Conservation (phyloP, 2,329 filamentous ascomycete species). For the Herpotrichia juniperi region DNA sequence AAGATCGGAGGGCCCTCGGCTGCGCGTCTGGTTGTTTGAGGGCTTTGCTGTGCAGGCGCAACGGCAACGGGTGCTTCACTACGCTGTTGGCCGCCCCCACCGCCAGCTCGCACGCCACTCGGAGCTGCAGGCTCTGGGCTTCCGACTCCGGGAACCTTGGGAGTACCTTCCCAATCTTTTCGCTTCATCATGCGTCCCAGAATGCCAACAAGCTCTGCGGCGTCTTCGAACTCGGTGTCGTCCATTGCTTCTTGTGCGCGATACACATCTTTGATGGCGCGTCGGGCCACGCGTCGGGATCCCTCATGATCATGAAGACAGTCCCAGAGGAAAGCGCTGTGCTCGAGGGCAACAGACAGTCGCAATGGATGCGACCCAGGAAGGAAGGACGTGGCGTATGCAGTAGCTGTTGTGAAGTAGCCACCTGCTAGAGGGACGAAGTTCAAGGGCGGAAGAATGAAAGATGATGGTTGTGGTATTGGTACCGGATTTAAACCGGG, state of each 20-base stretch:
- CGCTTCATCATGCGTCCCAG: conserved; percentile 89
- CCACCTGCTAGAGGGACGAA: conserved; percentile 82
- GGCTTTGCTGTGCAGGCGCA: conserved; percentile 22
- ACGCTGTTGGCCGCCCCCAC: conserved; percentile 12
- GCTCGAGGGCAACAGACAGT: conserved; percentile 89
- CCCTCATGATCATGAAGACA: conserved; percentile 82
- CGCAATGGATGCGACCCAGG: conserved; percentile 90
- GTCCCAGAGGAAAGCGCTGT: conserved; percentile 91
- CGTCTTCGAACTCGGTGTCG: conserved; percentile 93
- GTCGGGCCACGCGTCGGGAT: conserved; percentile 77
- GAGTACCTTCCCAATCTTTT: conserved; percentile 46
- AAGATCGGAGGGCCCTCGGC: conserved; percentile 33
- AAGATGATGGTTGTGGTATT: conserved; percentile 63
- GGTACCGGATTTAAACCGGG: conserved; percentile 53
- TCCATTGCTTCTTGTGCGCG: conserved; percentile 91
- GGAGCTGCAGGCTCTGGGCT: conserved; percentile 35
- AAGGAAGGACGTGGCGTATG: conserved; percentile 75
- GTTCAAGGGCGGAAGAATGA: conserved; percentile 78
- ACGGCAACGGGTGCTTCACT: conserved; percentile 11
- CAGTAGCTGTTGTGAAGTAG: conserved; percentile 79
- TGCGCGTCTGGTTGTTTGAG: conserved; percentile 28
- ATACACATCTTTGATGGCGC: conserved; percentile 89
- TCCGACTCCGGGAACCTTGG: conserved; percentile 35
- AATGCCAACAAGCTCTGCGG: conserved; percentile 84
- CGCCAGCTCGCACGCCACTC: conserved; percentile 18